Conservation (phyloP, 2,329 filamentous ascomycete species). For the Cercospora janseana region DNA sequence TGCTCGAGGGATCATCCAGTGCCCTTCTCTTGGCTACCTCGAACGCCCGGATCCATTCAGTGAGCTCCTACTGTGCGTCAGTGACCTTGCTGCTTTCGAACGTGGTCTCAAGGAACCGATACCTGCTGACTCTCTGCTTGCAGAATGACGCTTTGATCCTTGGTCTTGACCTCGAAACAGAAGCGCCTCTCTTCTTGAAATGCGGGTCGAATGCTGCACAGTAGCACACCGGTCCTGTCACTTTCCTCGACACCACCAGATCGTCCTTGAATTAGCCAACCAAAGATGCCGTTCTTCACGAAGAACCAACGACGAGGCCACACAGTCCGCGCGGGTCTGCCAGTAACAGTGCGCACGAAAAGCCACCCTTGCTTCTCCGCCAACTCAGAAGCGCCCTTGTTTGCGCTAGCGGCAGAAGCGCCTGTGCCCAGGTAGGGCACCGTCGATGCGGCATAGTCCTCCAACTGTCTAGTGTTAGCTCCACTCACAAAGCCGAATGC, state of each 20-base stretch:
- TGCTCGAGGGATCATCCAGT: conserved; percentile 67
- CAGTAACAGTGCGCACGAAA: conserved; percentile 74
- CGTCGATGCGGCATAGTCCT: conserved; percentile 86
- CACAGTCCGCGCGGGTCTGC: conserved; percentile 83
- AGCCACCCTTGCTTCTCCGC: conserved; percentile 93
- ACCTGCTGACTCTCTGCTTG: conserved; percentile 90
- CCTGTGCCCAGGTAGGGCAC: conserved; percentile 79
- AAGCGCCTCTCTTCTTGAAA: conserved; percentile 91
- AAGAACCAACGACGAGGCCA: conserved; percentile 97
- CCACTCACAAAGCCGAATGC: no score
- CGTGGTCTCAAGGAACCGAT: neutral
- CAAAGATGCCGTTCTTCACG: conserved; percentile 91
- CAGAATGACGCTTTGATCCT: conserved; percentile 81
- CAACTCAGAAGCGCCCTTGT: conserved; percentile 53
- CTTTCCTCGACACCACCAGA: conserved; percentile 87
- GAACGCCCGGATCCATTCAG: conserved; percentile 90
- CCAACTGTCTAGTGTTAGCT: conserved; percentile 50
- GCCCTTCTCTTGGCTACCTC: conserved; percentile 92
- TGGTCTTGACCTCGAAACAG: conserved; percentile 98
- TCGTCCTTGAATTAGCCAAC: conserved; percentile 83
- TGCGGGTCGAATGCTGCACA: conserved; percentile 89
- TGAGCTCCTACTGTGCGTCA: conserved; percentile 61
- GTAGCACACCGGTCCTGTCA: conserved; percentile 89
- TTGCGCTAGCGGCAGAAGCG: conserved; percentile 55
- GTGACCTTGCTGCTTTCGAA: neutral